Evolutionary conservation across 108 stramenopile species (phyloP).

Genomic region (Discostella pseudostelligera): DNA sequence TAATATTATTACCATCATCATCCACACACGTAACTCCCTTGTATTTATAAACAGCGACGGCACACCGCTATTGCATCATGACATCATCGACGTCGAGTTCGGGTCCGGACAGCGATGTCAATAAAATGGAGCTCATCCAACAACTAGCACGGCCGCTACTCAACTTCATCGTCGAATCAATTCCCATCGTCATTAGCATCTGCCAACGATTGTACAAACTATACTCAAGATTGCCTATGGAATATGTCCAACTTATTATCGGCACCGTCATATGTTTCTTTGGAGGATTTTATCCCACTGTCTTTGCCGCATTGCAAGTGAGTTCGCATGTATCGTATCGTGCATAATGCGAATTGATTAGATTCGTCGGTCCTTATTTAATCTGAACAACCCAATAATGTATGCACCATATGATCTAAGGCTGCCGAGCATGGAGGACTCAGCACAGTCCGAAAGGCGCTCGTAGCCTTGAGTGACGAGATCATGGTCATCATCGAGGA

Average conservation of each 20-base stretch:
- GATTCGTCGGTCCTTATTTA: too few species aligned
- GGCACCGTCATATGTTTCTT: constrained; percentile 93
- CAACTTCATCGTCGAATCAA: constrained; percentile 23
- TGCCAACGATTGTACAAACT: constrained; percentile 16
- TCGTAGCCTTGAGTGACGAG: constrained; percentile 68
- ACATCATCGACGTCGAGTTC: neutral
- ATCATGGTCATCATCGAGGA: constrained; percentile 70
- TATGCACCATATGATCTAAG: constrained; percentile 21
- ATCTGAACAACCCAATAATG: too few species aligned
- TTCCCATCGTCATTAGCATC: constrained; percentile 46
- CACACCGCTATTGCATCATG: too few species aligned
- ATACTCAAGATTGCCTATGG: constrained; percentile 59
- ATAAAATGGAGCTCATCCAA: constrained; percentile 28
- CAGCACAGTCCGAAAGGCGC: constrained; percentile 56
- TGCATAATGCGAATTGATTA: too few species aligned
- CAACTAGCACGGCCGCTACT: constrained; percentile 45
- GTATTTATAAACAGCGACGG: too few species aligned
- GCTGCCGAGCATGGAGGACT: constrained; percentile 87
- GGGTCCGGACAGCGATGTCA: constrained; percentile 16
- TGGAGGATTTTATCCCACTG: constrained; percentile 88
- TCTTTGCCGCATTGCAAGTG: constrained; percentile 82
- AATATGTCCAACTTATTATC: constrained; percentile 56
- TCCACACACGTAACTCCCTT: too few species aligned
- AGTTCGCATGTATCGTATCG: constrained; percentile 8
- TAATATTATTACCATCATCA: too few species aligned